phyloP scores from a whole-genome alignment of 495 filamentous ascomycete species.

The Hypoxylon lenormandii region DNA sequence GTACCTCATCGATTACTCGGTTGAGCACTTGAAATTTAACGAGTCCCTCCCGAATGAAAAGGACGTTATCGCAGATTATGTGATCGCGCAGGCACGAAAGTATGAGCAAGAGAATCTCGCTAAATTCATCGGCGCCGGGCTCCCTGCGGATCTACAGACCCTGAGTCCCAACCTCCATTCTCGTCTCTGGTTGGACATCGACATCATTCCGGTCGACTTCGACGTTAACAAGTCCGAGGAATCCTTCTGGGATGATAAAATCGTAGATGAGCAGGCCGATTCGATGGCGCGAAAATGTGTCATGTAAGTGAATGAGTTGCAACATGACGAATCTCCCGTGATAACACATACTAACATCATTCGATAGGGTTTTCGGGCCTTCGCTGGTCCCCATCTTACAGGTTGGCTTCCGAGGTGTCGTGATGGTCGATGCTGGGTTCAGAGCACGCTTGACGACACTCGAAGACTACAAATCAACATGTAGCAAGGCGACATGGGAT shows the following conservation, averaged over 20 bases:
- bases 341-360: conserved; percentile 12
- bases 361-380: conserved; percentile 77
- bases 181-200: conserved; percentile 81
- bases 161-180: conserved; percentile 73
- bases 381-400: conserved; percentile 77
- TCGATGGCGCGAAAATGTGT: conserved; percentile 83
- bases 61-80: conserved; percentile 66
- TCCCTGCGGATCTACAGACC: conserved; percentile 64
- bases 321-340: not conserved
- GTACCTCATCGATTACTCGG: conserved; percentile 80
- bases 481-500: conserved; percentile 73
- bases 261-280: conserved; percentile 85
- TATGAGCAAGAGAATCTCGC: conserved; percentile 72
- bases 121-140: conserved; percentile 75
- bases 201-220: conserved; percentile 77
- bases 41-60: conserved; percentile 52
- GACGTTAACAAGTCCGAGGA: conserved; percentile 60
- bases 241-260: conserved; percentile 65
- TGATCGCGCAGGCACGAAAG: conserved; percentile 63
- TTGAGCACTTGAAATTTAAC: conserved; percentile 64
- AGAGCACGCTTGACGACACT: conserved; percentile 70
- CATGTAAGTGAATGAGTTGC: conserved; percentile 19
- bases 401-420: conserved; percentile 78
- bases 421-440: conserved; percentile 78
- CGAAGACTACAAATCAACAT: conserved; percentile 73